Base-by-base conservation (phyloP, 2,329 filamentous ascomycete genomes). In the Chaetoscypha palmicola region DNA sequence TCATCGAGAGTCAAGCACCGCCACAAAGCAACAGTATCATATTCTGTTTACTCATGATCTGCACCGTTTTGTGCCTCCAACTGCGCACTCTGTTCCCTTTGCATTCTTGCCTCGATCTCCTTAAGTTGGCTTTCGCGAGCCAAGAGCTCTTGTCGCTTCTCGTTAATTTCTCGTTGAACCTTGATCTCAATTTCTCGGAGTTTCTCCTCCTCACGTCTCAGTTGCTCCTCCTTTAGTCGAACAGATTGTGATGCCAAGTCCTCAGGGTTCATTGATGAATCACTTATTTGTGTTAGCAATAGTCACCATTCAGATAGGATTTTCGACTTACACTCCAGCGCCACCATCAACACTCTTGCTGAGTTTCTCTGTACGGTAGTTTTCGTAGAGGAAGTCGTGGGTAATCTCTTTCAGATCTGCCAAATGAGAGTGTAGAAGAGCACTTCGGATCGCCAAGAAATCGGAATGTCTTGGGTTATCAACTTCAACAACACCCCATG, bases 301-400 rank as follows among this genome's bases (percentile, higher is more conserved):
- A n/a, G n/a, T n/a, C n/a, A n/a, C n/a, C n/a, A n/a, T n/a, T n/a
- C n/a, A n/a, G n/a, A n/a, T n/a, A n/a, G n/a, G n/a, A n/a, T n/a
- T n/a, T n/a, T 22, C 7, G 48, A 88, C 89, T 59, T 86, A 95
- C 89, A 81, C 80, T 78, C 81, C 79, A 69, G 81, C 77, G 70
- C 86, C 86, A 66, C 87, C 87, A 64, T 96, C 90, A 58, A 98
- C 92, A 66, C 89, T 96, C 87, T 97, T 98, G 75, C 87, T 94
- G 61, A 98, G 86, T 76, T 97, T 97, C 86, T 98, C 92, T 63
- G 92, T 98, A 88, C 92, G 89, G 79, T 98, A 98, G 73, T 98
- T 98, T 68, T 98, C 92, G 72, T 98, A 98, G 54, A 98, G 74
- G 83, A 98, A 98, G 69, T 98, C 92, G 69, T 98, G 92, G 41